Evolutionary conservation across 1,284 basidiomycete genomes (phyloP), one percentile per base, ranked within the genome.

Genomic region (Peniophora sp.): DNA sequence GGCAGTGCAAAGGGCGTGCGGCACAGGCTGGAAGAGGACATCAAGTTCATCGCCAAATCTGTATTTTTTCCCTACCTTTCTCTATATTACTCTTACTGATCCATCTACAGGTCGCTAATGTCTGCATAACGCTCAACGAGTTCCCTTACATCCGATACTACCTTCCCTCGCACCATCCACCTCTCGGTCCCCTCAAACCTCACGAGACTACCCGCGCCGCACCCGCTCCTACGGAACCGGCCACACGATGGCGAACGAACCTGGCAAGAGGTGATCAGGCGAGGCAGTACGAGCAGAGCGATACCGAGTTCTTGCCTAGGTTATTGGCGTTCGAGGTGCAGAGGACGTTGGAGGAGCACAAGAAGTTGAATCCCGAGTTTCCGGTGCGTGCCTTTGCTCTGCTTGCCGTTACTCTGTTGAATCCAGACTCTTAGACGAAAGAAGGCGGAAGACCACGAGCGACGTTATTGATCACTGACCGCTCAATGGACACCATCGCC

Each of bases 71-170:
- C 49, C 35, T 14, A 10, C 34, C 22, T 36, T 24, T 2, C n/a
- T 3, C 44, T 27, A 34, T 44, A 32, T 53, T 49, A 11, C 44
- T 22, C 50, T 56, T 50, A 57, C 60, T 32, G 25, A 22, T 35
- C 16, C 27, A 36, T 17, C 16, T 14, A 48, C 65, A 93, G 91
- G 87, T 97, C 55, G 69, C 92, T 35, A 97, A 97, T 63, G 71
- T 95, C 12, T 93, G 96, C 65, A 87, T 97, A 22, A 85, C 92
- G 0, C 71, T 99, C 48, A 90, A 94, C 63, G 97, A 99, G 66
- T 93, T 88, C 61, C 97, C 97, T 0, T 87, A 85, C 64, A 90
- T 99, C 58, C 88, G 97, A 22, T 99, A 97, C 70, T 97, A 97
- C 67, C 72, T 89, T 50, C 93, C 96, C 2, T 70, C 79, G 10